These are phyloP conservation scores for Pseudogymnoascus sp. DNA, from an alignment of 2,329 filamentous ascomycete genomes.

Conservation along the genomic window DNA sequence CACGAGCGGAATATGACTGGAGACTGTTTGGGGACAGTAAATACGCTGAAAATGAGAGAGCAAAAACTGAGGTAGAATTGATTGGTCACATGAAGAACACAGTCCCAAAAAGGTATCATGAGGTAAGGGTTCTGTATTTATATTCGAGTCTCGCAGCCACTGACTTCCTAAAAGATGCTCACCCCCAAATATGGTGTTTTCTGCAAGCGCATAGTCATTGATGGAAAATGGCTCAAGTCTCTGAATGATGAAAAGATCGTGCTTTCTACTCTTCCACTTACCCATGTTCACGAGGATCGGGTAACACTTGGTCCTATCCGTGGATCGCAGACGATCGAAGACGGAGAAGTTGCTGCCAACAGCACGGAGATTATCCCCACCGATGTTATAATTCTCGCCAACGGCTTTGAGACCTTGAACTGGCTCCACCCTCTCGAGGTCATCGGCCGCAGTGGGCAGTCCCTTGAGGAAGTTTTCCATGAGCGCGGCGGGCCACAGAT, in stretches of 20 bases:
- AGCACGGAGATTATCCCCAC: constrained; percentile 37
- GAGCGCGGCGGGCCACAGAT: constrained; percentile 49
- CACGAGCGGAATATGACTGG: constrained; percentile 37
- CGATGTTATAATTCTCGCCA: constrained; percentile 51
- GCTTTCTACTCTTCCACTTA: constrained; percentile 45
- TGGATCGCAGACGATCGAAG: constrained; percentile 33
- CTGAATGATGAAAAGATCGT: constrained; percentile 43
- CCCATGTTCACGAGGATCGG: constrained; percentile 37
- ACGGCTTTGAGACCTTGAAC: constrained; percentile 47
- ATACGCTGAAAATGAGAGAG: constrained; percentile 34
- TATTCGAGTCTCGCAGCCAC: neutral
- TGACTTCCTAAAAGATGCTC: constrained; percentile 31
- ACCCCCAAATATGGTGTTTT: constrained; percentile 50
- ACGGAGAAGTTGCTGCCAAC: constrained; percentile 18
- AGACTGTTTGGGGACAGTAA: constrained; percentile 38
- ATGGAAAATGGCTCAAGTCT: constrained; percentile 42
- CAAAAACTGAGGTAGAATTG: constrained; percentile 34
- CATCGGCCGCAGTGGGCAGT: constrained; percentile 39
- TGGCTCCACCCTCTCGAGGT: constrained; percentile 49
- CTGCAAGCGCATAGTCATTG: constrained; percentile 50
- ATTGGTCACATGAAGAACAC: constrained; percentile 39
- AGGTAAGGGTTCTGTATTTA: constrained; percentile 20
- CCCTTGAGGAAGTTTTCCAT: constrained; percentile 45
- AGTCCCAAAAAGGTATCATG: constrained; percentile 49
- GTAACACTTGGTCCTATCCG: constrained; percentile 45